A percentile compares a stretch with the other conserved stretches of the same genome.
Evolutionary conservation across 2,329 filamentous ascomycete species (phyloP).

Genomic region (Ramularia endophylla): DNA sequence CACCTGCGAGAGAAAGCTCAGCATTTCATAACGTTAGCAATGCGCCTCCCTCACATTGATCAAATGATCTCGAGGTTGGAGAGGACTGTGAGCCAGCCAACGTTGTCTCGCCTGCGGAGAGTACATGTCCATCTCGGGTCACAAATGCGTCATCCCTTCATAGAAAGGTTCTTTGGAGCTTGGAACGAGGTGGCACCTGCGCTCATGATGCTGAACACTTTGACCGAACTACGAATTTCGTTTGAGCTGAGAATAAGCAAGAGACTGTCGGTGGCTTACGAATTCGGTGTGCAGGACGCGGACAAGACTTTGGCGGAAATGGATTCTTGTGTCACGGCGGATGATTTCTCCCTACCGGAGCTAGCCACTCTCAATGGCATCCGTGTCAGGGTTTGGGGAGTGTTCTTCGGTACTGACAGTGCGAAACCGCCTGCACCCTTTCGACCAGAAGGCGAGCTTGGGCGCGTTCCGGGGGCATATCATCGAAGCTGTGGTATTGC

Average conservation of each 20-base stretch:
- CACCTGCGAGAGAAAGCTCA: conserved; percentile 6
- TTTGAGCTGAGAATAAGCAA: conserved; percentile 13
- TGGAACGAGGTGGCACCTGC: conserved; percentile 9
- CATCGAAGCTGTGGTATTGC: too few species aligned
- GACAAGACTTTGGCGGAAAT: conserved; percentile 9
- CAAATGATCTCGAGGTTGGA: conserved; percentile 4
- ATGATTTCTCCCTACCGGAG: conserved; percentile 10
- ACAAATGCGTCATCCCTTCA: conserved; percentile 13
- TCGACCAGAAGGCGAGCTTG: too few species aligned
- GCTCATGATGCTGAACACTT: conserved; percentile 1
- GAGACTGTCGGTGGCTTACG: conserved; percentile 13
- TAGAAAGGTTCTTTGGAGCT: conserved; percentile 12
- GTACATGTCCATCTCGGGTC: conserved; percentile 14
- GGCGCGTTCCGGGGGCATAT: too few species aligned
- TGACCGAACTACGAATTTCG: conserved; percentile 6
- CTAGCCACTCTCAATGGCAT: conserved; percentile 11
- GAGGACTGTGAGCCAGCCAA: conserved; percentile 1
- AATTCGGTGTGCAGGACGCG: conserved; percentile 5
- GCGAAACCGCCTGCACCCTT: too few species aligned
- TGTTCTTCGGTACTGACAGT: conserved; percentile 12
- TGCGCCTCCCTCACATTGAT: conserved; percentile 12
- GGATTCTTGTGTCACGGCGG: conserved; percentile 10
- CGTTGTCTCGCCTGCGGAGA: conserved; percentile 4
- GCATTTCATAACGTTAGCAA: conserved; percentile 11
- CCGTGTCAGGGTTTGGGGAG: conserved; percentile 7